These are phyloP conservation scores for Cystobasidiaceae sp. DNA, from an alignment of 1,284 basidiomycete genomes.

Conservation along the genomic window DNA sequence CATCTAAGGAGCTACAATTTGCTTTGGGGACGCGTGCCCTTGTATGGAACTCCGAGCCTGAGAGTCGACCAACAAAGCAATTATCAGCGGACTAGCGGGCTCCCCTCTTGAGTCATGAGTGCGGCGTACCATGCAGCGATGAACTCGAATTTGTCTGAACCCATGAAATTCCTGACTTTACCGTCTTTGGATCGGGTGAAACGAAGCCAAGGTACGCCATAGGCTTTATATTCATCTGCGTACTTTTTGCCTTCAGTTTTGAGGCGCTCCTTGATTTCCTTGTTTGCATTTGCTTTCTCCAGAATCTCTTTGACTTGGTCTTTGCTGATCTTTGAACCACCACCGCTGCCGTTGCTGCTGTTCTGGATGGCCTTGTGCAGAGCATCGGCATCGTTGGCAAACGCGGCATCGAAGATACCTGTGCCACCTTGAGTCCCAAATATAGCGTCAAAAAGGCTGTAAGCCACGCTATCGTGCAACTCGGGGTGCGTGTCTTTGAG, in stretches of 20 bases:
- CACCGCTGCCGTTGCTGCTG: no score
- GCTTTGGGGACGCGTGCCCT: not conserved
- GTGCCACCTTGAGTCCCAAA: constrained; percentile 22
- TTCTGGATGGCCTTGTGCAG: no score
- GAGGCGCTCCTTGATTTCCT: constrained; percentile 9
- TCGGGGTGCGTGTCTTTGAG: not conserved
- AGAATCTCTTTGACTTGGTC: constrained; percentile 5
- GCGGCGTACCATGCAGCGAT: constrained; percentile 21
- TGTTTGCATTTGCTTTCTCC: constrained; percentile 9
- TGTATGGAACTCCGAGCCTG: constrained; percentile 25
- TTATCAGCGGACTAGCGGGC: not conserved
- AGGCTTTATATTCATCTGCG: constrained; percentile 17
- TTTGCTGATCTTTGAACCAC: not conserved
- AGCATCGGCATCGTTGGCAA: not conserved
- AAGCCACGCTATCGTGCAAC: not conserved
- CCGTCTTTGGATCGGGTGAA: constrained; percentile 2
- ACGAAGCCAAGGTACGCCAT: constrained; percentile 23
- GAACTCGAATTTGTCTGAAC: constrained; percentile 23
- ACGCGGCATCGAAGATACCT: not conserved
- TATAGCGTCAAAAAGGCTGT: constrained; percentile 13
- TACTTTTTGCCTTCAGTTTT: constrained; percentile 7
- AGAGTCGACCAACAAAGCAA: not conserved
- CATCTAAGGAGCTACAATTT: not conserved
- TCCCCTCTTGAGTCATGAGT: not conserved
- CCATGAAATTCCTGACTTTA: constrained; percentile 16